Base-by-base conservation (phyloP, 306 rosid genomes). In the Cyclanthera cordifolia region DNA sequence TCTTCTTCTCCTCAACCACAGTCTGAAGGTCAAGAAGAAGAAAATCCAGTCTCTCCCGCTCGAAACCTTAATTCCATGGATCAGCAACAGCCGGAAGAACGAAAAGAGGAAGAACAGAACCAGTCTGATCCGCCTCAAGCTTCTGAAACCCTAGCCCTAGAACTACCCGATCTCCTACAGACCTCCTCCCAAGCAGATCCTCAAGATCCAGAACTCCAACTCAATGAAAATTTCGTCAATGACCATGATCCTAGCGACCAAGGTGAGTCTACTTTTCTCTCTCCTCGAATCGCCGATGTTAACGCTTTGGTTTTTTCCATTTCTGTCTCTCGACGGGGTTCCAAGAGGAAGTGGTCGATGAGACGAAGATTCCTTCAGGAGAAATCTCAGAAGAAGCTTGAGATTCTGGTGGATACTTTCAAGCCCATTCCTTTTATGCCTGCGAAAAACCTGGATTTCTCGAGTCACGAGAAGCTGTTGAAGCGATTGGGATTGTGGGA, bases 401-500 rank as follows among this genome's bases (percentile, higher is more conserved):
- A 77, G 65, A 82, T 75, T 56, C 73, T 87, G 0, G 67, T 71
- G 27, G 77, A 80, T 78, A 76, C 85, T 76, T 83, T 92, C 54
- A 87, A 74, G 7, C 98, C 96, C 1, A 72, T 87, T 60, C 95
- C 95, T 8, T 92, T 92, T n/a, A 52, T 74, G 0, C 93, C 98
- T 0, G 41, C 52, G 0, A 89, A 84, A 78, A 55, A 32, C 66
- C 85, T 90, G 15, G 87, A 90, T 78, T 93, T 93, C 37, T 52
- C 72, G 28, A 39, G 72, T 55, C 90, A 87, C 65, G 75, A 83
- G 82, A 67, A 78, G 53, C 95, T 93, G 43, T 39, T 93, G 60
- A 77, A 78, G 83, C 85, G 90, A 17, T 55, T 93, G 1, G 95
- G 95, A 55, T 63, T 93, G 47, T 93, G 99, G 96, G 87, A 86